Base-by-base conservation (phyloP, 805 yeast genomes). In the Barnettozyma sp. region DNA sequence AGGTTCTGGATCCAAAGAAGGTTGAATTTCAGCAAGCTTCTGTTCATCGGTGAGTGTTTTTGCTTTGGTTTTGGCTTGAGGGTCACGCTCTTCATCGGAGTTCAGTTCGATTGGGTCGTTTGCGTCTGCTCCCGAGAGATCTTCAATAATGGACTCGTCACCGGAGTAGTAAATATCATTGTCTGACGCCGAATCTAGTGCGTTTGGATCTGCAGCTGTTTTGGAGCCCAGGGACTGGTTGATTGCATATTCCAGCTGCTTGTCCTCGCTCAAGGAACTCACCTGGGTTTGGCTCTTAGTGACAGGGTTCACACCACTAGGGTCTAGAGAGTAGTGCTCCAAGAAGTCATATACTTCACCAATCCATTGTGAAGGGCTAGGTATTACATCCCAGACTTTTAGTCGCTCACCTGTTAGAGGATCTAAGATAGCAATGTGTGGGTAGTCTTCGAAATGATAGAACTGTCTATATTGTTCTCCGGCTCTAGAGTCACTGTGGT, bases 391-490 rank as follows among this genome's bases (percentile, higher is more conserved):
- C 95, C 97, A 92, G 35, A 67, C 68, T 46, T 72, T 71, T 38
- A 86, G 71, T 41, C 94, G 69, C 59, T 92, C 99, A 16, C 97
- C 97, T 0, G 98, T 92, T 55, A 88, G 76, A 2, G 98, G 97
- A 52, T 92, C 99, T 33, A 92, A 56, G 26, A 92, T 83, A 1
- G 96, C 83, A 27, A 92, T 78, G 55, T 92, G 97, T 2, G 99
- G 99, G 54, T 63, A 81, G 17, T 70, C 72, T 2, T 66, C 60
- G 30, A 83, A 69, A 4, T 81, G 79, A 56, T 92, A 88, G 50
- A 82, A 80, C 43, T 81, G 78, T 14, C 68, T 49, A 55, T 85
- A 92, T 41, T 69, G 71, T 43, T 68, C 66, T 2, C 96, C 97
- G 41, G 73, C 78, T 7, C 74, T 73, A 2, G 92, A 78, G 49